phyloP scores from a whole-genome alignment of 805 yeast genomes.

The Maudiozyma pseudohumilis region DNA sequence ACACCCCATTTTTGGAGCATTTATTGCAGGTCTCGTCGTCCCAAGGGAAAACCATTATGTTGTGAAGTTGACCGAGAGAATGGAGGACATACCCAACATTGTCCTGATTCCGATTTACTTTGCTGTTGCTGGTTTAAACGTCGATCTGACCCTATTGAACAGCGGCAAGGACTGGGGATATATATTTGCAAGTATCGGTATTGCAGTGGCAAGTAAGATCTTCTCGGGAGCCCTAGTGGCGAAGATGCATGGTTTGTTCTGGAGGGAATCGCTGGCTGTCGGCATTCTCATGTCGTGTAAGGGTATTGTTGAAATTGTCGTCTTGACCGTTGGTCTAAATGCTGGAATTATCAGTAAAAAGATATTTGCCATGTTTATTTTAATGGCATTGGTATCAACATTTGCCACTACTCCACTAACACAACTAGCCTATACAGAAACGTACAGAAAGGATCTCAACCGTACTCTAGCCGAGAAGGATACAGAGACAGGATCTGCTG shows the following conservation, averaged over 20 bases:
- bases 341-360: constrained; percentile 57
- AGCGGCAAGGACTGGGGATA: constrained; percentile 72
- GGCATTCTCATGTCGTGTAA: constrained; percentile 83
- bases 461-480: constrained; percentile 16
- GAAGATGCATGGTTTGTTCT: constrained; percentile 46
- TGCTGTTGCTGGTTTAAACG: constrained; percentile 69
- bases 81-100: constrained; percentile 69
- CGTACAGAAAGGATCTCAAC: constrained; percentile 44
- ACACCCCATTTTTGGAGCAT: constrained; percentile 81
- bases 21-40: constrained; percentile 62
- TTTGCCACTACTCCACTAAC: constrained; percentile 75
- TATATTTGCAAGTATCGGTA: constrained; percentile 51
- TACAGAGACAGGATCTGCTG: background rate
- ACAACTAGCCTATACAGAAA: constrained; percentile 47
- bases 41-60: constrained; percentile 73
- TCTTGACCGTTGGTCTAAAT: constrained; percentile 59
- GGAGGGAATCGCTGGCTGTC: constrained; percentile 69
- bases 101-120: constrained; percentile 69
- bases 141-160: constrained; percentile 52
- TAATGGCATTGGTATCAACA: constrained; percentile 73
- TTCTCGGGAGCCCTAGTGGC: constrained; percentile 61
- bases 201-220: constrained; percentile 62
- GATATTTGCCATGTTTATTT: constrained; percentile 69
- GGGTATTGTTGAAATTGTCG: constrained; percentile 81
- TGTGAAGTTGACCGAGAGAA: constrained; percentile 55